Evolutionary conservation across 2,329 filamentous ascomycete genomes (phyloP).

Genomic region (Xylariales sp.): DNA sequence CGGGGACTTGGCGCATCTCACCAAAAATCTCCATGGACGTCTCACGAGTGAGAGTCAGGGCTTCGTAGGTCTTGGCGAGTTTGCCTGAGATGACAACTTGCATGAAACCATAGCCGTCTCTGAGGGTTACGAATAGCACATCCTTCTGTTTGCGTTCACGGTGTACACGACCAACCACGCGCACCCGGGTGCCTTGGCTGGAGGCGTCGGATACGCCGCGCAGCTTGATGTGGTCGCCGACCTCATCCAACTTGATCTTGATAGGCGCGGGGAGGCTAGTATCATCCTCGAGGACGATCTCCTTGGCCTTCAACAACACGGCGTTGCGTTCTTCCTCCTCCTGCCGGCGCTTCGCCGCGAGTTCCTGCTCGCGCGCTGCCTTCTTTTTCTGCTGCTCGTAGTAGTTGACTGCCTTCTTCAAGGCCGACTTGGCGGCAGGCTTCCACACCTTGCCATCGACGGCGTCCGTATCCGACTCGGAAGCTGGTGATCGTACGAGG

Average conservation of each 20-base stretch:
- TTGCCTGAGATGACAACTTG: constrained; percentile 67
- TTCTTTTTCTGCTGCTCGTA: constrained; percentile 36
- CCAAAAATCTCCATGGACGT: constrained; percentile 88
- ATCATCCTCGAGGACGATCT: constrained; percentile 34
- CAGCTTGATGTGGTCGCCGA: constrained; percentile 31
- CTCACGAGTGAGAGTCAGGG: constrained; percentile 84
- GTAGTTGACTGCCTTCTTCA: constrained; percentile 37
- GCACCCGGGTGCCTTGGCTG: constrained; percentile 34
- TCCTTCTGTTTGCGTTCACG: constrained; percentile 36
- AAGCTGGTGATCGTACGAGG: constrained; percentile 27
- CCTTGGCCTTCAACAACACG: constrained; percentile 35
- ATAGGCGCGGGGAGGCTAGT: constrained; percentile 23
- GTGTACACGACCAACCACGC: constrained; percentile 32
- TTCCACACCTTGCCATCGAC: constrained; percentile 34
- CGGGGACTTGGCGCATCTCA: constrained; percentile 84
- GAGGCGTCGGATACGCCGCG: constrained; percentile 20
- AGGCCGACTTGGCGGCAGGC: constrained; percentile 27
- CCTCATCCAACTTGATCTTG: constrained; percentile 35
- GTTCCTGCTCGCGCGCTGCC: constrained; percentile 34
- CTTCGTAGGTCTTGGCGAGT: constrained; percentile 91
- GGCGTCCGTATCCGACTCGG: constrained; percentile 13
- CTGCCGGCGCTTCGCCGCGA: constrained; percentile 29
- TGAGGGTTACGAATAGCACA: constrained; percentile 32
- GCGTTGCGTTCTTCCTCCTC: constrained; percentile 36
- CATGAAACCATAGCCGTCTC: constrained; percentile 76